Percentiles rank a stretch among this genome's conserved stretches.
Evolutionary conservation across 2,329 filamentous ascomycete genomes (phyloP).

Genomic region (Ophiocordyceps australis): DNA sequence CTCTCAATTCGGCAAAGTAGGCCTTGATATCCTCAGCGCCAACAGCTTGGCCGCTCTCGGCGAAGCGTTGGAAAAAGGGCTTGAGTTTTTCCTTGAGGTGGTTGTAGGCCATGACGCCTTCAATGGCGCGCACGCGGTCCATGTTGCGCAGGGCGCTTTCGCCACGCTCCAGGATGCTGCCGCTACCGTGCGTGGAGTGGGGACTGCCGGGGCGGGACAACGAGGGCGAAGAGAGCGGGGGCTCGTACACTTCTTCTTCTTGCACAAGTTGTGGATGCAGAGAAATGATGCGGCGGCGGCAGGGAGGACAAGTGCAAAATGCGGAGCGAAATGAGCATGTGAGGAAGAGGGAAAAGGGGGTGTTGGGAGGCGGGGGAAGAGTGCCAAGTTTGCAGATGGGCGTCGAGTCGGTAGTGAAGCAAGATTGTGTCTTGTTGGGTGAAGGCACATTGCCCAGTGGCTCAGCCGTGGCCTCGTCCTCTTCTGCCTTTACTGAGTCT

Average conservation of each 20-base stretch:
- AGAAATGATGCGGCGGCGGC: conserved; percentile 51
- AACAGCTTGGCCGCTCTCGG: conserved; percentile 74
- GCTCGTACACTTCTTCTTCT: conserved; percentile 88
- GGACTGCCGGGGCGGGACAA: conserved; percentile 33
- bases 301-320: conserved; percentile 68
- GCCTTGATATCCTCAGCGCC: conserved; percentile 90
- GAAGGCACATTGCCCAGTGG: too few relatives aligned
- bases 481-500: too few relatives aligned
- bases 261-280: conserved; percentile 68
- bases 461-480: conserved; percentile 4
- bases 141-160: conserved; percentile 85
- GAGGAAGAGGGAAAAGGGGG: conserved; percentile 67
- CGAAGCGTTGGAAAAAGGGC: conserved; percentile 83
- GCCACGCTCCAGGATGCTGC: conserved; percentile 74
- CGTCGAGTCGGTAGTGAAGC: background rate
- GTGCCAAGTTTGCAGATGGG: conserved; percentile 37
- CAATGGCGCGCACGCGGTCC: conserved; percentile 81
- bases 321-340: conserved; percentile 60
- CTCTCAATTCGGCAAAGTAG: conserved; percentile 87
- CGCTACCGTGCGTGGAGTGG: conserved; percentile 49
- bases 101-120: conserved; percentile 97
- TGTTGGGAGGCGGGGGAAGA: conserved; percentile 35
- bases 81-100: conserved; percentile 93
- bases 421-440: background rate
- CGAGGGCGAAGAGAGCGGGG: conserved; percentile 55